Evolutionary conservation across 495 filamentous ascomycete genomes (phyloP).

Genomic region (Aspergillus incahuasiensis): DNA sequence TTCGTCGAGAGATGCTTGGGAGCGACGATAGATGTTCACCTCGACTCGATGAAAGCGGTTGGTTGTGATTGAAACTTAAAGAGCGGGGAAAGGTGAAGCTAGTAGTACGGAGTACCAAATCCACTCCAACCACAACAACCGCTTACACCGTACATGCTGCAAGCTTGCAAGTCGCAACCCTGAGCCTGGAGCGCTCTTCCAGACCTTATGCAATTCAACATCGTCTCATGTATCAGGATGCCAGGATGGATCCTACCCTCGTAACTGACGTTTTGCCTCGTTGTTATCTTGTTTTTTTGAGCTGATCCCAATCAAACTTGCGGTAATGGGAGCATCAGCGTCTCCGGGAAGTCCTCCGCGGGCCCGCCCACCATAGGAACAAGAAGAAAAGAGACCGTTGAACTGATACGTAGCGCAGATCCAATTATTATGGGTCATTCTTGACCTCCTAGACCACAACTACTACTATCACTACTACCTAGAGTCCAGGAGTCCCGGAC

Average conservation of each 20-base stretch:
- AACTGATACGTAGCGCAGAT: neutral
- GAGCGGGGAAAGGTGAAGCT: neutral
- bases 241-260: neutral
- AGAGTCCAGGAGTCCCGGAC: neutral
- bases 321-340: neutral
- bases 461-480: neutral
- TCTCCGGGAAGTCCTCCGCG: neutral
- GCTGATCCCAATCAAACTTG: conserved; percentile 1
- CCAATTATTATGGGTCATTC: neutral
- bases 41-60: neutral
- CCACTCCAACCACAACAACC: neutral
- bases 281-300: neutral
- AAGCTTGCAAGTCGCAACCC: neutral
- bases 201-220: neutral
- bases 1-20: too few relatives aligned
- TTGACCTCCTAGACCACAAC: neutral
- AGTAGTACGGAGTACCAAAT: too few relatives aligned
- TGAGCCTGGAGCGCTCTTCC: neutral
- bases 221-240: neutral
- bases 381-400: neutral
- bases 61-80: neutral
- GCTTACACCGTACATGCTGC: neutral
- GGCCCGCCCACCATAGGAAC: neutral
- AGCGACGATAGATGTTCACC: too few relatives aligned
- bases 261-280: neutral